Conservation (phyloP, 208 protist genomes). For the Leishmania lainsoni region DNA sequence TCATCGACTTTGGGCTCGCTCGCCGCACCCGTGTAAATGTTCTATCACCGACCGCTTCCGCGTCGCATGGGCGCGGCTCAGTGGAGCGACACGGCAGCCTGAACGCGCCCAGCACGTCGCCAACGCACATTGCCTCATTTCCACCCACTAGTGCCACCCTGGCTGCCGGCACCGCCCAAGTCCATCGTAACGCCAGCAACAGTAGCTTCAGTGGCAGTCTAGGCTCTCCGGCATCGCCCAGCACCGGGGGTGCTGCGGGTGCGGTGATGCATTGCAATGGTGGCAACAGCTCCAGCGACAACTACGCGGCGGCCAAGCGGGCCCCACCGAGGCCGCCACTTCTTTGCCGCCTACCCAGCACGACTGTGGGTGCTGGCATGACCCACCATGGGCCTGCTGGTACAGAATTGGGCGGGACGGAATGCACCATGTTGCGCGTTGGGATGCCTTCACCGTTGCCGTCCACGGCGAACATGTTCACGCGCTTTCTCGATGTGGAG, state of each 20-base stretch:
- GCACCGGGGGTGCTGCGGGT: neutral
- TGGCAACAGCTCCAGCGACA: slow-evolving; percentile 10
- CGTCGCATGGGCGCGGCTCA: slow-evolving; percentile 2
- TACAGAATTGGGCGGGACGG: neutral
- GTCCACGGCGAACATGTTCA: slow-evolving; percentile 70
- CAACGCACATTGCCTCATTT: neutral
- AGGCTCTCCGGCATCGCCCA: neutral
- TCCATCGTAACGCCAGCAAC: neutral
- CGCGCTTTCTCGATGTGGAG: slow-evolving; percentile 43
- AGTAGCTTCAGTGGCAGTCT: slow-evolving; percentile 7
- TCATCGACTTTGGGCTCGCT: slow-evolving; percentile 84
- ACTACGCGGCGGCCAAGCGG: neutral
- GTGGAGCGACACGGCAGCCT: slow-evolving; percentile 8
- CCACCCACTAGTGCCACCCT: neutral
- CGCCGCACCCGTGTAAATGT: slow-evolving; percentile 41
- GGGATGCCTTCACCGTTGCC: slow-evolving; percentile 69
- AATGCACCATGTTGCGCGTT: slow-evolving; percentile 3
- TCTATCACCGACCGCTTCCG: neutral
- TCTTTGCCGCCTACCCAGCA: neutral
- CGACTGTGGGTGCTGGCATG: neutral
- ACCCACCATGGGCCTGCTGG: neutral
- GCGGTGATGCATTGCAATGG: neutral
- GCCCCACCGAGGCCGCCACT: slow-evolving; percentile 2
- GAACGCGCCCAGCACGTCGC: slow-evolving; percentile 17
- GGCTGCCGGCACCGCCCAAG: neutral